Evolutionary conservation across 164 flowering plant species (phyloP), one percentile per base, ranked within the genome.

Genomic region (Aristolochia contorta): DNA sequence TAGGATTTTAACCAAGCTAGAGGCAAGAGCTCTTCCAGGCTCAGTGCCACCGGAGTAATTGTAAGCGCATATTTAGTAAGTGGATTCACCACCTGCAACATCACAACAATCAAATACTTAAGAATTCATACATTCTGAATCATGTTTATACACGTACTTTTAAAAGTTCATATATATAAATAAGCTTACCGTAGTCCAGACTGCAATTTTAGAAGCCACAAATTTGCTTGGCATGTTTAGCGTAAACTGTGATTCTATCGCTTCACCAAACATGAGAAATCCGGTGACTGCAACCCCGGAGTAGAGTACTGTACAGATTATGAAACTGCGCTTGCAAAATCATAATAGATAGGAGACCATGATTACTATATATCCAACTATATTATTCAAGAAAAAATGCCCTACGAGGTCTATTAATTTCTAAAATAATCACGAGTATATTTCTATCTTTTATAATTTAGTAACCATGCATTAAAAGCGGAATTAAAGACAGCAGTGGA

Each of bases 21-120:
- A 59, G 89, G 87, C 65, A 84, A 47, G 51, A 89, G 78, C 68
- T 89, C 94, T 72, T 89, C 96, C 24, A 89, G 20, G 47, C 84
- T 72, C 62, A 80, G 58, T 18, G 87, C 89, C 0, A 89, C 81
- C 0, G 96, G 94, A 16, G 82, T 72, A 0, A 86, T 50, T 43
- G 94, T 80, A 68, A 86, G 71, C 4, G 87, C 89, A 71, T 79
- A 89, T 77, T 87, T 87, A 41, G 90, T 66, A 41, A 87, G 37
- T 22, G 96, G 94, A 60, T 68, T 78, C 24, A 84, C 62, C 53
- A 86, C 81, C 96, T 86, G 54, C 27, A 21, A 37, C 43, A 37
- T 37, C 1, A 10, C 7, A 37, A 37, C 19, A 8, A 37, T 37
- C 9, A 4, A 37, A 10, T 37, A 2, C 22, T 51, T 22, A 2